Evolutionary conservation across 75 land plant species (phyloP).

Genomic region (Picea glauca): DNA sequence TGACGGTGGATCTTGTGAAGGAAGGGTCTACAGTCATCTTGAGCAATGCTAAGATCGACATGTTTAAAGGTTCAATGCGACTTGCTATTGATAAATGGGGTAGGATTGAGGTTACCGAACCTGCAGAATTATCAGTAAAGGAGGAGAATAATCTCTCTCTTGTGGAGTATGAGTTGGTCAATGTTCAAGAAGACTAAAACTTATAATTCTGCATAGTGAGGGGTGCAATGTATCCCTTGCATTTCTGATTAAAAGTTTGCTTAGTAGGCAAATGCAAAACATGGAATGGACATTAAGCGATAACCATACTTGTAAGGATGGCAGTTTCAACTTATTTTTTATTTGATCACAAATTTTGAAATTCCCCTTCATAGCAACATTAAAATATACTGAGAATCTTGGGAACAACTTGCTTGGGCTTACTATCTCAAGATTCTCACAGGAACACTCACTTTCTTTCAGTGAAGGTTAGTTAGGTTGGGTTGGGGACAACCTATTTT

Average conservation of each 20-base stretch:
- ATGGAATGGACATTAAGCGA: neutral
- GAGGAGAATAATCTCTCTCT: constrained; percentile 79
- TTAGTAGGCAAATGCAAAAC: neutral
- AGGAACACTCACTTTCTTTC: neutral
- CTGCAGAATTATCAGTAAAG: constrained; percentile 62
- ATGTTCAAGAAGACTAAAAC: constrained; percentile 48
- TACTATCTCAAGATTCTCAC: neutral
- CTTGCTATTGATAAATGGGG: constrained; percentile 86
- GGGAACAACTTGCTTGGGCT: neutral
- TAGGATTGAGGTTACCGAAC: constrained; percentile 64
- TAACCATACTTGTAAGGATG: neutral
- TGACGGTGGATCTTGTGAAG: constrained; percentile 71
- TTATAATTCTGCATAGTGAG: constrained; percentile 2
- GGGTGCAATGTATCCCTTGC: neutral
- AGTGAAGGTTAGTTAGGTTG: neutral
- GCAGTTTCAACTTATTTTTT: neutral
- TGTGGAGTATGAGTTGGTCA: constrained; percentile 78
- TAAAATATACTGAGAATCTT: neutral
- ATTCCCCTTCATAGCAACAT: neutral
- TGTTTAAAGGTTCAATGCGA: constrained; percentile 85
- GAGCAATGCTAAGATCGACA: constrained; percentile 82
- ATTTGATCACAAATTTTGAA: neutral
- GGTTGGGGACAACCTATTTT: neutral
- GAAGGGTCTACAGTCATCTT: constrained; percentile 55
- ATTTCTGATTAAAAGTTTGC: neutral